Evolutionary conservation across 495 filamentous ascomycete species (phyloP), one percentile per base, ranked within the genome.

Genomic region (Talaromyces proteolyticus): DNA sequence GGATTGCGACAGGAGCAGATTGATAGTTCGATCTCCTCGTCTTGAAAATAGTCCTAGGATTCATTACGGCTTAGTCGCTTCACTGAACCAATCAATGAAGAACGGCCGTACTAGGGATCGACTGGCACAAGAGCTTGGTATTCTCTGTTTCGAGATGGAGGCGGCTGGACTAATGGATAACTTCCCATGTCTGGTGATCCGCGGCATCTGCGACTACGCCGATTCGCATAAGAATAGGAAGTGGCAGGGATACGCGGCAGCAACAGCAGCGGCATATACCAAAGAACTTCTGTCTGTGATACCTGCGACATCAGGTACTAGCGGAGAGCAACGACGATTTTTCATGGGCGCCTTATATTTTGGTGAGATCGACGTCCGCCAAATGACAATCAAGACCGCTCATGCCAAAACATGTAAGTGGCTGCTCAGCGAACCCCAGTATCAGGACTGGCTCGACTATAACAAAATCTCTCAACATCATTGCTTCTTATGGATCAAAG

Each of bases 401-500:
- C 58, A 70, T 23, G 24, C 18, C 3, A 60, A 66, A 44, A 80
- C 77, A 21, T 81, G 77, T 46, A 40, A 49, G 54, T 83, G 77
- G 78, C 50, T 83, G 16, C 53, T 77, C 4, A 50, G 54, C 2
- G 59, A 64, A 5, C 38, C 57, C 1, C 53, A 69, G n/a, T 80
- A 76, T 50, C 16, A 49, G 8, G 49, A 59, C n/a, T 83, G 77
- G 78, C 65, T 79, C 10, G 62, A 76, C 44, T 18, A 45, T 5
- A 36, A 17, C 5, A 59, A 67, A 25, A 24, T 69, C 10, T 2
- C 17, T 5, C 25, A 74, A 11, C 73, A 76, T 53, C 51, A 64
- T 22, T 70, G 72, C 11, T 62, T 78, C 42, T 43, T 78, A 34
- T 78, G 73, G 74, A 69, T 78, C 44, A 72, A 67, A 53, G 73